Conservation (phyloP, 2,329 filamentous ascomycete genomes). For the Aspergillus sp. region DNA sequence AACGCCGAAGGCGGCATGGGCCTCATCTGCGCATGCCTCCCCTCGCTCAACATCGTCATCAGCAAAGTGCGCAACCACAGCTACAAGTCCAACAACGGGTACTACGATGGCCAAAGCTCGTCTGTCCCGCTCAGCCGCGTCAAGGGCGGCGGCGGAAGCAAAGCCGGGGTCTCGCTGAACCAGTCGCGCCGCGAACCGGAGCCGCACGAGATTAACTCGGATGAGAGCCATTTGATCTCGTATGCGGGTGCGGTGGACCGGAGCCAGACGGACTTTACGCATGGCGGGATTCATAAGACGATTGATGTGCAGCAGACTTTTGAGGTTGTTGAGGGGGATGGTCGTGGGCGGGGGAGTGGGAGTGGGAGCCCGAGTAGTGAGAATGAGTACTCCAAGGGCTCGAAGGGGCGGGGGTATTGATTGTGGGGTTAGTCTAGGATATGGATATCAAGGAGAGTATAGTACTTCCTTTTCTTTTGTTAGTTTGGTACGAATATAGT, state of each 20-base stretch:
- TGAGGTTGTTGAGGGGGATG: slow-evolving; percentile 15
- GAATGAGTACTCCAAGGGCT: not conserved
- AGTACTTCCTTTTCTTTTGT: too few species aligned
- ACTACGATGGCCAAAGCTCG: slow-evolving; percentile 28
- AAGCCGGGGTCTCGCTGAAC: slow-evolving; percentile 16
- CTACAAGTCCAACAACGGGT: slow-evolving; percentile 27
- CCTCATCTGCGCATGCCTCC: slow-evolving; percentile 40
- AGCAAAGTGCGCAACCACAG: slow-evolving; percentile 23
- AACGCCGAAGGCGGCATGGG: slow-evolving; percentile 40
- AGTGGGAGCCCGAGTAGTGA: not conserved
- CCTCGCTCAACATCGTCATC: slow-evolving; percentile 32
- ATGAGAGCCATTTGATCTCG: slow-evolving; percentile 34
- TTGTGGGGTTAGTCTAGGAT: too few species aligned
- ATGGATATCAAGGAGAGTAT: too few species aligned
- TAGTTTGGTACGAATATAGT: too few species aligned
- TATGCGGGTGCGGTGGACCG: slow-evolving; percentile 26
- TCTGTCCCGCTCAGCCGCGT: slow-evolving; percentile 29
- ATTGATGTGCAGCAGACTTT: slow-evolving; percentile 25
- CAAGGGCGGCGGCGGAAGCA: slow-evolving; percentile 13
- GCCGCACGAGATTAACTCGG: slow-evolving; percentile 23
- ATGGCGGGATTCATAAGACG: slow-evolving; percentile 22
- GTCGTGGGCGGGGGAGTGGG: not conserved
- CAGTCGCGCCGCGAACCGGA: slow-evolving; percentile 20
- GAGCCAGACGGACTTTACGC: not conserved
- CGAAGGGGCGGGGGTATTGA: too few species aligned